Conservation (phyloP, 2,329 filamentous ascomycete genomes). For the Fusarium tupiense region DNA sequence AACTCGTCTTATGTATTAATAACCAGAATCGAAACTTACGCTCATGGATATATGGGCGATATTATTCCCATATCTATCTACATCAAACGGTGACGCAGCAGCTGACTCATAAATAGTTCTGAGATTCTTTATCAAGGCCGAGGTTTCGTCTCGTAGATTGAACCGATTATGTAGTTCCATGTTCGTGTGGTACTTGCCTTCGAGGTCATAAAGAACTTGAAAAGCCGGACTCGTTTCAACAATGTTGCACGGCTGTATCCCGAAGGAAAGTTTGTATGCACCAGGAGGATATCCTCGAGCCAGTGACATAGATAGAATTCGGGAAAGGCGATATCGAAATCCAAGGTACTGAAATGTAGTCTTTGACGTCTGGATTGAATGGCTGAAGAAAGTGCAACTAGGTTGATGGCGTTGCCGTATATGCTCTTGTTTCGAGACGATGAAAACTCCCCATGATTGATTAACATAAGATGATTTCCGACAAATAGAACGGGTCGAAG, state of each 20-base stretch:
- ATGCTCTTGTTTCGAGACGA: background rate
- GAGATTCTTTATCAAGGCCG: background rate
- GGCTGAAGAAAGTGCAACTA: background rate
- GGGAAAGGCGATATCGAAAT: rapidly evolving
- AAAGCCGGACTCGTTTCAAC: background rate
- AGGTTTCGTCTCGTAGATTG: too few species aligned
- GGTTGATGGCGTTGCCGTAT: background rate
- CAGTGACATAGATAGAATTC: rapidly evolving
- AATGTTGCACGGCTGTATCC: background rate
- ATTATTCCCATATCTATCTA: too few species aligned
- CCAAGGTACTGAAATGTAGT: background rate
- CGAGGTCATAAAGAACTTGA: rapidly evolving
- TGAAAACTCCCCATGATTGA: background rate
- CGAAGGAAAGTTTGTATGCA: background rate
- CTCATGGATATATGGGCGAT: too few species aligned
- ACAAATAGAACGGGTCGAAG: rapidly evolving
- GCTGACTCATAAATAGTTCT: too few species aligned
- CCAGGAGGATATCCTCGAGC: background rate
- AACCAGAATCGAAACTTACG: too few species aligned
- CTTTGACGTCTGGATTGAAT: background rate
- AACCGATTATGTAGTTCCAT: too few species aligned
- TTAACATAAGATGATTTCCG: rapidly evolving
- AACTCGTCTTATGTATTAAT: too few species aligned
- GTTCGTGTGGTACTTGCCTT: too few species aligned
- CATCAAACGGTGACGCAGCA: too few species aligned